A percentile compares a stretch with the other conserved stretches of the same genome.
phyloP scores from a whole-genome alignment of 805 yeast genomes.

The Hanseniaspora occidentalis region DNA sequence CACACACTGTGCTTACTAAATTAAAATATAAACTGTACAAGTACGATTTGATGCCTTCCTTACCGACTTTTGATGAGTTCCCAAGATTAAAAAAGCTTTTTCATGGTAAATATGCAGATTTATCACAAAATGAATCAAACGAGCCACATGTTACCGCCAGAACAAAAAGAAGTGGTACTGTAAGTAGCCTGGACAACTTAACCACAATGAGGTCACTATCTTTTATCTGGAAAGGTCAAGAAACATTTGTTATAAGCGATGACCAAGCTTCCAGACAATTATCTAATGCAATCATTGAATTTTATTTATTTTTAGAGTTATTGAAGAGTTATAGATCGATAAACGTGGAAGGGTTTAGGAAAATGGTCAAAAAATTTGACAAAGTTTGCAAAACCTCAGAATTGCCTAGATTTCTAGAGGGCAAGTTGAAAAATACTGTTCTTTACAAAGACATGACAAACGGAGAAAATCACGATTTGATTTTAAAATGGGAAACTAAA shows the following conservation, averaged over 20 bases:
- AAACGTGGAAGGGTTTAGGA: slow-evolving; percentile 81
- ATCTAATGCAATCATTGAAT: slow-evolving; percentile 22
- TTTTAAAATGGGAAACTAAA: slow-evolving; percentile 20
- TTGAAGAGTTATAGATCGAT: slow-evolving; percentile 43
- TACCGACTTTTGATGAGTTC: slow-evolving; percentile 13
- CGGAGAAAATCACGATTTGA: slow-evolving; percentile 17
- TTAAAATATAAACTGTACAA: slow-evolving; percentile 7
- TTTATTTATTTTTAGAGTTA: slow-evolving; percentile 20
- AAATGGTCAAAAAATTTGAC: slow-evolving; percentile 83
- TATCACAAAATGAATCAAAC: not conserved
- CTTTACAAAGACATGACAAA: slow-evolving; percentile 9
- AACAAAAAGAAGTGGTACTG: not conserved
- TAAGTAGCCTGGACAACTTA: not conserved
- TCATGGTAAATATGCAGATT: not conserved
- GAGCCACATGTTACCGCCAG: too few relatives aligned
- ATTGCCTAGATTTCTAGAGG: slow-evolving; percentile 18
- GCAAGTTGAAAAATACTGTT: slow-evolving; percentile 11
- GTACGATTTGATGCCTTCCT: slow-evolving; percentile 20
- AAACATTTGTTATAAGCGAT: not conserved
- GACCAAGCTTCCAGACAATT: slow-evolving; percentile 13
- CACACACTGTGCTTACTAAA: not conserved
- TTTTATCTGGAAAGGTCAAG: not conserved
- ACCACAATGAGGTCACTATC: not conserved
- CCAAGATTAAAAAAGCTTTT: not conserved
- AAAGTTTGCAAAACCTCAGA: slow-evolving; percentile 31